phyloP scores from a whole-genome alignment of 1,284 basidiomycete species.

The Malassezia brasiliensis region DNA sequence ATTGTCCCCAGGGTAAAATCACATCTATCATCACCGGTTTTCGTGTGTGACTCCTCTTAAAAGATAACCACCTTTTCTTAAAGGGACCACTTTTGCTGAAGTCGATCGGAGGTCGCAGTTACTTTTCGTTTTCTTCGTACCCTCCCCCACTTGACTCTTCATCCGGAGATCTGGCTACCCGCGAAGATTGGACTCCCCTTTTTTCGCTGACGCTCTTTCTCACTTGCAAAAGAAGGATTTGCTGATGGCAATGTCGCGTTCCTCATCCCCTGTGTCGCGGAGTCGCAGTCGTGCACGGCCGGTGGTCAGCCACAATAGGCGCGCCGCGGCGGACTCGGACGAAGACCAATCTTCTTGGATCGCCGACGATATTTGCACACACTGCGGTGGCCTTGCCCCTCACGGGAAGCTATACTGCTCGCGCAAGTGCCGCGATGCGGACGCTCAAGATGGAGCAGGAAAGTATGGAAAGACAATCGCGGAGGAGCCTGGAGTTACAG shows the following conservation, averaged over 20 bases:
- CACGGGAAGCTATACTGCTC: slow-evolving; percentile 18
- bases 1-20: no score
- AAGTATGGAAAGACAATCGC: background rate
- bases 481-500: background rate
- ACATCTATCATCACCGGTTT: no score
- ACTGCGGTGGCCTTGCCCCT: slow-evolving; percentile 13
- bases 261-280: background rate
- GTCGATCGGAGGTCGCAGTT: no score
- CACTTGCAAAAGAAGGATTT: no score
- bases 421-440: slow-evolving; percentile 11
- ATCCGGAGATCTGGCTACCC: no score
- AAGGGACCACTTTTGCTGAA: no score
- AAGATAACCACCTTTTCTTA: no score
- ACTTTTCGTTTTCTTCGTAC: no score
- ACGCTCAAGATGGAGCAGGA: background rate
- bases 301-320: background rate
- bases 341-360: slow-evolving; percentile 17
- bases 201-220: no score
- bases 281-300: background rate
- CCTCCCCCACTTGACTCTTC: no score
- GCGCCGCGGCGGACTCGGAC: background rate
- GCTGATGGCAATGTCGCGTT: background rate
- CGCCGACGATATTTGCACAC: slow-evolving; percentile 17
- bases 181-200: no score
- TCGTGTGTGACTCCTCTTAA: no score